phyloP scores from a whole-genome alignment of 176 grass and related monocot genomes.

The Ananas comosus region DNA sequence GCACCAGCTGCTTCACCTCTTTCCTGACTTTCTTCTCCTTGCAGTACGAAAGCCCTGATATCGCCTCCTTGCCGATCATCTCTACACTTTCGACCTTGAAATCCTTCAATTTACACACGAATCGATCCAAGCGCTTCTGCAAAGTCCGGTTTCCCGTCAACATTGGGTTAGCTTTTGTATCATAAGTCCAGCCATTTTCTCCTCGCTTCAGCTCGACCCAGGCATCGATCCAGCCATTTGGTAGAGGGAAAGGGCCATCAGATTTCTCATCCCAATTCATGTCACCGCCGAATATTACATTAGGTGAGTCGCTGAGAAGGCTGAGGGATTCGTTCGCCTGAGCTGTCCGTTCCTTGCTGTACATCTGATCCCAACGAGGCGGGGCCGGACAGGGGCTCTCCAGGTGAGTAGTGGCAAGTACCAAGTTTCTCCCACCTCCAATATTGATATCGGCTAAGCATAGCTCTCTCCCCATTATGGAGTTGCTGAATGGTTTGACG shows the following conservation, averaged over 20 bases:
- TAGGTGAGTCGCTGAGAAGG: constrained; percentile 25
- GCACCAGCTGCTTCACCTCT: constrained; percentile 28
- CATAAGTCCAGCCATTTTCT: constrained; percentile 69
- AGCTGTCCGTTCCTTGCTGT: constrained; percentile 43
- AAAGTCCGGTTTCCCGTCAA: constrained; percentile 50
- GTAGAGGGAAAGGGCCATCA: constrained; percentile 58
- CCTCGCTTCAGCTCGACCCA: constrained; percentile 58
- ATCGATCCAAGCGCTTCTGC: constrained; percentile 63
- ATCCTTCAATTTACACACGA: constrained; percentile 46
- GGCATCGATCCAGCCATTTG: constrained; percentile 50
- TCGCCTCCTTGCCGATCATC: constrained; percentile 70
- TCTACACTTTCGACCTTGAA: constrained; percentile 57
- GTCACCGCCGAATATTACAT: constrained; percentile 70
- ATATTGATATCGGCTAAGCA: constrained; percentile 26
- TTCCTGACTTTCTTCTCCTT: constrained; percentile 67
- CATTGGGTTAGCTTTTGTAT: constrained; percentile 67
- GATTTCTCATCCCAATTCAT: constrained; percentile 94
- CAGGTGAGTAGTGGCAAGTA: constrained; percentile 63
- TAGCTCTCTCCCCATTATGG: constrained; percentile 69
- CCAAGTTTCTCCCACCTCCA: constrained; percentile 16
- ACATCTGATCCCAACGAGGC: constrained; percentile 87
- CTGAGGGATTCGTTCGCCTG: constrained; percentile 54
- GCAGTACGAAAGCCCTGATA: constrained; percentile 41
- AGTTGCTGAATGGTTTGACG: constrained; percentile 37
- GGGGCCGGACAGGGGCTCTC: constrained; percentile 77